Evolutionary conservation across 75 land plant genomes (phyloP).

Genomic region (Selaginella tamariscina): DNA sequence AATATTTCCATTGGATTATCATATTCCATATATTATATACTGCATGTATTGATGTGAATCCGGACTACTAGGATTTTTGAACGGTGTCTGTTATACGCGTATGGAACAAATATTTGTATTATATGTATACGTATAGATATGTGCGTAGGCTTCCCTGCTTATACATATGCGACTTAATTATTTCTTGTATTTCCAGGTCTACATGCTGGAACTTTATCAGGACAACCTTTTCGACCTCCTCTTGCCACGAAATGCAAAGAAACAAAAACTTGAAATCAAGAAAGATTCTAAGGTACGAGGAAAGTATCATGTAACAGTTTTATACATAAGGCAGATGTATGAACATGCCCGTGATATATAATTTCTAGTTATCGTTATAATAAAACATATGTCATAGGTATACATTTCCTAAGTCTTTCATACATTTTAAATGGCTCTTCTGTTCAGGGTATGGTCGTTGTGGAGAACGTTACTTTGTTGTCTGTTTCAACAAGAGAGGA

Average conservation of each 20-base stretch:
- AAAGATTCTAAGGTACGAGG: slow-evolving; percentile 78
- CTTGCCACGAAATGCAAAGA: slow-evolving; percentile 55
- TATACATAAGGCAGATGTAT: not conserved
- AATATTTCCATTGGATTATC: not conserved
- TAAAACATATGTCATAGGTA: not conserved
- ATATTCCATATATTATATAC: not conserved
- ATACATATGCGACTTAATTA: not conserved
- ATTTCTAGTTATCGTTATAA: not conserved
- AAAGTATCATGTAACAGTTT: not conserved
- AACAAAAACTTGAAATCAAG: slow-evolving; percentile 70
- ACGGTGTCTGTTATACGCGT: not conserved
- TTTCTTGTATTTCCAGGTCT: slow-evolving; percentile 38
- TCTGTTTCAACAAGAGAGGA: slow-evolving; percentile 59
- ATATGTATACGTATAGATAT: no score
- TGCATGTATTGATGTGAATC: not conserved
- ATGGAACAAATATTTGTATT: not conserved
- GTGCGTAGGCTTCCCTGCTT: no score
- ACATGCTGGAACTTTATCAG: slow-evolving; percentile 95
- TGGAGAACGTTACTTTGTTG: slow-evolving; percentile 63
- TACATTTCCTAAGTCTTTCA: not conserved
- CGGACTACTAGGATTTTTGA: not conserved
- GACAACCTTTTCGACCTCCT: slow-evolving; percentile 83
- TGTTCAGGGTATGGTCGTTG: slow-evolving; percentile 75
- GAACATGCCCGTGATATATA: not conserved
- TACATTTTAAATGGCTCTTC: not conserved